Evolutionary conservation across 148 eudicot genomes (phyloP).

Genomic region (Hydrangea macrophylla): DNA sequence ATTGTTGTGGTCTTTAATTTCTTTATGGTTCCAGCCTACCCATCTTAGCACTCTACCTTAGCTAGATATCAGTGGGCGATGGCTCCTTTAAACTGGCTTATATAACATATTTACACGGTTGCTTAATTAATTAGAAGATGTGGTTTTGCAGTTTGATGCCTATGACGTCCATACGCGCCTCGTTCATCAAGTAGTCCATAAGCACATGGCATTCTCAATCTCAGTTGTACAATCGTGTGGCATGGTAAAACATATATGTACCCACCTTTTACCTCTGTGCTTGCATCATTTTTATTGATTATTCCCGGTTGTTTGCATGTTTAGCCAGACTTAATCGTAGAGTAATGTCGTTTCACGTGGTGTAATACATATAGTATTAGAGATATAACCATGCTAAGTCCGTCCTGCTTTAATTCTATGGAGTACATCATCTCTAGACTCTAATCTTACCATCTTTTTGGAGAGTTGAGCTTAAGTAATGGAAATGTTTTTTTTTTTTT

Average conservation of each 20-base stretch:
- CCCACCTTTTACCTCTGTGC: neutral
- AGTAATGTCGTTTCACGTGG: neutral
- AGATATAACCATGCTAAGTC: too few relatives aligned
- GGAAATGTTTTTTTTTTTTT: too few relatives aligned
- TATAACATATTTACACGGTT: too few relatives aligned
- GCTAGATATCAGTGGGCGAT: too few relatives aligned
- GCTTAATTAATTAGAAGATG: neutral
- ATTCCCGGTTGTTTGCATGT: neutral
- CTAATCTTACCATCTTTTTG: too few relatives aligned
- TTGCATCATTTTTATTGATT: neutral
- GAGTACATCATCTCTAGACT: neutral
- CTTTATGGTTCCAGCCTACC: too few relatives aligned
- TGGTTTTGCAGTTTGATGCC: constrained; percentile 20
- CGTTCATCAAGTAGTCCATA: constrained; percentile 9
- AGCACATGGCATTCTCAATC: constrained; percentile 35
- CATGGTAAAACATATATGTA: constrained; percentile 29
- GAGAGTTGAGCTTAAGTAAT: neutral
- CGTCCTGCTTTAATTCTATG: neutral
- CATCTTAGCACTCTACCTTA: too few relatives aligned
- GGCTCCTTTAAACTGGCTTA: too few relatives aligned
- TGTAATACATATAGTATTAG: too few relatives aligned
- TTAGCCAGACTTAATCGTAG: neutral
- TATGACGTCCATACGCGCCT: neutral
- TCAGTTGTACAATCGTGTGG: constrained; percentile 33
- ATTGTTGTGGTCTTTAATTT: too few relatives aligned